Base-by-base conservation (phyloP, 306 rosid species). In the Cicer pinnatifidum region DNA sequence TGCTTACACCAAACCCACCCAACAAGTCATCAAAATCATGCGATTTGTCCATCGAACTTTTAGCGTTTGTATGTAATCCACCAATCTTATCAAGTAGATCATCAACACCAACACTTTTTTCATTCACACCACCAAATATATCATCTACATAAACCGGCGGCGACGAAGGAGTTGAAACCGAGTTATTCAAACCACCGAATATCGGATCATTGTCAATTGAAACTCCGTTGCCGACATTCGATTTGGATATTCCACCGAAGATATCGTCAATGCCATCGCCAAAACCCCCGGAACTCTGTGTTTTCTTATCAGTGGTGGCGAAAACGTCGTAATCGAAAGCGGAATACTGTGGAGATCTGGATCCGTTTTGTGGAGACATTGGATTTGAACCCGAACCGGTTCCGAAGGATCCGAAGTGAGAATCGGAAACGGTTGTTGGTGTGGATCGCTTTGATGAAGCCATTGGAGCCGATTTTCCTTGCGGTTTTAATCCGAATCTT, bases 391-490 rank as follows among this genome's bases (percentile, higher is more conserved):
- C 80, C 41, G 89, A 76, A 78, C 77, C 77, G n/a, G 6, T 17
- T 12, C 84, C 82, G 10, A 80, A 79, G 59, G 80, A 74, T 59
- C 28, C 74, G 43, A 78, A 53, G 54, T 20, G 86, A 51, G 83
- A 53, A 47, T 41, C 37, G 8, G 23, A 59, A 28, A 50, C 33
- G 3, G 17, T 3, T 33, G 9, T 35, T 3, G 44, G 19, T 13
- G 83, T 11, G 12, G 89, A 11, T 67, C 71, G 83, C 61, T 89
- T 92, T 2, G 86, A 73, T 6, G 90, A 84, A 3, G 93, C 93
- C 98, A 92, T 92, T 13, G 98, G 98, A 67, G 96, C 97, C 58
- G 89, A 66, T 82, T 89, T 90, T 7, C 97, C 98, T 73, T 90
- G 98, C 6, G 93, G 96, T 58, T 89, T 93, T 87, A 93, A 81